Conservation (phyloP, 2,329 filamentous ascomycete species). For the Diplocarpon mali region DNA sequence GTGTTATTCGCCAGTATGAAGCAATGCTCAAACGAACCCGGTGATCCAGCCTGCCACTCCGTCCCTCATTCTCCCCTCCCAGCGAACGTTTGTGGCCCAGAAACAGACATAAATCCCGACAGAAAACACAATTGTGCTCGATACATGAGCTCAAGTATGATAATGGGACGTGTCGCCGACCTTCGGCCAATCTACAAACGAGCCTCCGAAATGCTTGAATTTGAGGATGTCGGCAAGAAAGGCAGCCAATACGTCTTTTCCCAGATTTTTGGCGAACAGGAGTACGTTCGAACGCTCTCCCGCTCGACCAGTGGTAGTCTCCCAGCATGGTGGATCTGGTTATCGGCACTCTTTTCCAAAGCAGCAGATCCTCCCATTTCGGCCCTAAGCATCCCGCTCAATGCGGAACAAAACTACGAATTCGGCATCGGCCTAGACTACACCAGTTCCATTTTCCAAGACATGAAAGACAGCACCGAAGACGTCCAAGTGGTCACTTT, state of each 20-base stretch:
- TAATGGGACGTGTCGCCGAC: constrained; percentile 40
- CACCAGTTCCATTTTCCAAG: no score
- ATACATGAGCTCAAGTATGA: constrained; percentile 36
- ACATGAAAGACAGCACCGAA: no score
- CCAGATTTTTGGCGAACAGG: constrained; percentile 41
- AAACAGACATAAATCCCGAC: constrained; percentile 30
- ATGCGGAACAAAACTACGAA: no score
- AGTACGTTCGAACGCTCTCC: constrained; percentile 31
- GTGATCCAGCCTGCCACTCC: constrained; percentile 39
- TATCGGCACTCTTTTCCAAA: no score
- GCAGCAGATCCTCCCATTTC: no score
- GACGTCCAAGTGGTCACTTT: no score
- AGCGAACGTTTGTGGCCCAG: constrained; percentile 35
- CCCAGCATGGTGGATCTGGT: no score
- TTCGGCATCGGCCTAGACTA: no score
- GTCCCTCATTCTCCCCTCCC: constrained; percentile 41
- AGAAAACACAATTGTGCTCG: constrained; percentile 31
- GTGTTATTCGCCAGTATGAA: constrained; percentile 47
- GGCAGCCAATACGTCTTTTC: constrained; percentile 28
- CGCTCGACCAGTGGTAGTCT: no score
- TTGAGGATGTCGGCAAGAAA: not conserved
- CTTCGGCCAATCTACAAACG: constrained; percentile 35
- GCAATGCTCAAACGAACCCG: constrained; percentile 33
- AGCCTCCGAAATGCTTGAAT: constrained; percentile 10
- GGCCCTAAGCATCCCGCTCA: no score